These are phyloP conservation scores for Backusella sp. DNA, from an alignment of 192 early-diverging fungal genomes.

Conservation along the genomic window DNA sequence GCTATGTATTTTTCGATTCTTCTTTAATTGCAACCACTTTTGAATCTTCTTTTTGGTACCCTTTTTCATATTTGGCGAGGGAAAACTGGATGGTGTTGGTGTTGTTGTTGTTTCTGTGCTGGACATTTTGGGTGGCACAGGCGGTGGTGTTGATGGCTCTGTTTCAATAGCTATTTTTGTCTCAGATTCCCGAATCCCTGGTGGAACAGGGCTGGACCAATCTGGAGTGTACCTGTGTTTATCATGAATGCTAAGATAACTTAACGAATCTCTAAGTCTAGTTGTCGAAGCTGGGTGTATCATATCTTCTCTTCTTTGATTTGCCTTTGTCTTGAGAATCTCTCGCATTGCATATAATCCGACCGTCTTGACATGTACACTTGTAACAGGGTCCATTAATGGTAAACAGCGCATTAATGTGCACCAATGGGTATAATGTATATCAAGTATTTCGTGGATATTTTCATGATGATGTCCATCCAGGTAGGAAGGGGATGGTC, in stretches of 20 bases:
- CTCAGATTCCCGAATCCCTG: background rate
- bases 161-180: constrained; percentile 5
- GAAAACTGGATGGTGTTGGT: background rate
- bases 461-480: background rate
- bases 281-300: background rate
- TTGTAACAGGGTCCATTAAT: constrained; percentile 9
- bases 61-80: background rate
- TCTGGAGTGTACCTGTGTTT: background rate
- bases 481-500: background rate
- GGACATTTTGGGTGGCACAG: constrained; percentile 1
- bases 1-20: background rate
- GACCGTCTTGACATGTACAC: constrained; percentile 10
- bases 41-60: background rate
- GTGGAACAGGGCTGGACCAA: background rate
- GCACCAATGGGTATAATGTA: constrained; percentile 20
- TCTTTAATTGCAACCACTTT: background rate
- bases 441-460: background rate
- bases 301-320: background rate
- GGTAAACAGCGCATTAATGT: constrained; percentile 20
- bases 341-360: constrained; percentile 19
- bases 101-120: constrained; percentile 1
- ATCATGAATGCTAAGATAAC: background rate
- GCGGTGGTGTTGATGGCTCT: background rate
- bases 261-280: background rate
- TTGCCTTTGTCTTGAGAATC: constrained; percentile 13